Base-by-base conservation (phyloP, 495 filamentous ascomycete genomes). In the Podospora didyma region DNA sequence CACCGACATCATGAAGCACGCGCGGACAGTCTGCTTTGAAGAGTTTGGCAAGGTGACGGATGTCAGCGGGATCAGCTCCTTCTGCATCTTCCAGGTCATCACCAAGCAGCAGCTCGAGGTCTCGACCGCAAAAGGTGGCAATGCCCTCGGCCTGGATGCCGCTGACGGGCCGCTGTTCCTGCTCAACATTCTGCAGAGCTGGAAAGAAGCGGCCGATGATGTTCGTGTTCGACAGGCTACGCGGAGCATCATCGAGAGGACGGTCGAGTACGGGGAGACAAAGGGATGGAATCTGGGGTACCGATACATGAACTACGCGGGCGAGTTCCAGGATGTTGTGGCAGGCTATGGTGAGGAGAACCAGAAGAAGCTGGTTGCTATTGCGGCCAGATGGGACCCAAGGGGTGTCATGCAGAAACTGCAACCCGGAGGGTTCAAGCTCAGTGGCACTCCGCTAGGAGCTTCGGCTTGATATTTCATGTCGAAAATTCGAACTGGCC, bases 291-390 rank as follows among this genome's bases (percentile, higher is more conserved):
- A 48, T 48, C n/a, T 48, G 17, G 22, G 22, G 4, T 48, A 48
- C 14, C 46, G 46, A 19, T 48, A 48, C 17, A 20, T 48, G 46
- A 48, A 48, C 46, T 48, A 48, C 22, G 46, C 46, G 6, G 46
- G 46, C 46, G 46, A 48, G 46, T 48, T 17, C 6, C 46, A 48
- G 22, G 21, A 48, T 24, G 46, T 21, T 22, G 22, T 48, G 2
- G 46, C 46, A 7, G 21, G 46, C 46, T 48, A 48, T 19, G 46
- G 46, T 48, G 46, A 7, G 17, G 22, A 7, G 46, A 48, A 48
- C 14, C 46, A 20, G 46, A 19, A 48, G 17, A 48, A 21, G 17
- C 46, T 48, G 46, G 17, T 22, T 7, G 46, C 7, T 3, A 22
- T 48, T 24, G 46, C 46, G 26, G 26, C 26, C 4, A 31, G 9